Conservation (phyloP, 75 land plant species). For the Sequoiadendron giganteum region DNA sequence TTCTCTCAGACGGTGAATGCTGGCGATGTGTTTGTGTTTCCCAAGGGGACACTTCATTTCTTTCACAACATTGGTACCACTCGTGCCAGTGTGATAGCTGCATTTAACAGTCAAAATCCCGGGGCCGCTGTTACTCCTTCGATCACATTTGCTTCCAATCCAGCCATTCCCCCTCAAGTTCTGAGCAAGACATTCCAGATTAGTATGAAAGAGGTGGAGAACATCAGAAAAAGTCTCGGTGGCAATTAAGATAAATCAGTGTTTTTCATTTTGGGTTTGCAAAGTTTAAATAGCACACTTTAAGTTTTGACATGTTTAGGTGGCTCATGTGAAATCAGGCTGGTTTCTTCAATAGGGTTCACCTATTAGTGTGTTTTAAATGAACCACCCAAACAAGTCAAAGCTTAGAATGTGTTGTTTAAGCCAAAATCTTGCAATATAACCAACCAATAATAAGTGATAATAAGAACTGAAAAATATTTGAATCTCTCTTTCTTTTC, state of each 20-base stretch:
- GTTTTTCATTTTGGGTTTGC: too few species aligned
- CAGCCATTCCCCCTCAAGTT: constrained; percentile 25
- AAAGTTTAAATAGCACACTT: too few species aligned
- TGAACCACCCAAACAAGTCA: too few species aligned
- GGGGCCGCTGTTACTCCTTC: constrained; percentile 18
- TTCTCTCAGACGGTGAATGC: constrained; percentile 16
- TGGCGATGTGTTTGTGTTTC: constrained; percentile 42
- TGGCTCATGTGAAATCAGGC: too few species aligned
- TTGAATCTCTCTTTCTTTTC: too few species aligned
- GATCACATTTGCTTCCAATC: constrained; percentile 21
- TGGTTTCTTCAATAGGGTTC: too few species aligned
- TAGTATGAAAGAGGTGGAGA: constrained; percentile 14
- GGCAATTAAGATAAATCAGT: not conserved
- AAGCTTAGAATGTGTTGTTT: too few species aligned
- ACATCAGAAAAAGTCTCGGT: constrained; percentile 29
- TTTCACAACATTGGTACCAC: constrained; percentile 17
- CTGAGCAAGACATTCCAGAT: constrained; percentile 38
- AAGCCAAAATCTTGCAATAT: too few species aligned
- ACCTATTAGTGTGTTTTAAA: too few species aligned
- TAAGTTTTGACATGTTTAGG: too few species aligned
- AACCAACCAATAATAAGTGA: too few species aligned
- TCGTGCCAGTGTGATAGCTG: constrained; percentile 15
- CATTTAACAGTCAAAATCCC: constrained; percentile 37
- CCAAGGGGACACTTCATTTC: constrained; percentile 40
- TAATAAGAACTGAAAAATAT: too few species aligned